Percentiles rank a stretch among this genome's conserved stretches.
phyloP scores from a whole-genome alignment of 2,329 filamentous ascomycete species.

The Xylariaceae sp. region DNA sequence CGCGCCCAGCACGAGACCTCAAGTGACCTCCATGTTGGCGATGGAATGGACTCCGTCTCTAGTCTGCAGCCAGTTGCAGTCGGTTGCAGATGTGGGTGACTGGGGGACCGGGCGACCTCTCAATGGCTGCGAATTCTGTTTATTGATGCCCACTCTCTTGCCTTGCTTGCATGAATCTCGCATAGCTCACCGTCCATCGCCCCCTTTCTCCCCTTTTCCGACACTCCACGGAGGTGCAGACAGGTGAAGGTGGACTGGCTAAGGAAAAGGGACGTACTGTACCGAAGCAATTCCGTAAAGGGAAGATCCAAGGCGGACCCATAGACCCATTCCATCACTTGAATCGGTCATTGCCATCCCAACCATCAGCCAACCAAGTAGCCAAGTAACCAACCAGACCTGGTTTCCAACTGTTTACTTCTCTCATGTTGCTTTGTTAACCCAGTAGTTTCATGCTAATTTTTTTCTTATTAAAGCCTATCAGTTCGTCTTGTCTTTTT shows the following conservation, averaged over 20 bases:
- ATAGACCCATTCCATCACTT: not conserved
- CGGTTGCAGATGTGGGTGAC: slow-evolving; percentile 13
- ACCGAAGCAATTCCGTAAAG: slow-evolving; percentile 1
- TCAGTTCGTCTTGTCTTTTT: not conserved
- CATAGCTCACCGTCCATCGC: slow-evolving; percentile 1
- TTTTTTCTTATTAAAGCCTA: slow-evolving; percentile 1
- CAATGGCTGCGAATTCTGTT: slow-evolving; percentile 21
- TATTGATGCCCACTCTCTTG: slow-evolving; percentile 16
- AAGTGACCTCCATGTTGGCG: no score
- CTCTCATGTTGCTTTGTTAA: slow-evolving; percentile 16
- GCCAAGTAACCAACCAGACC: slow-evolving; percentile 1
- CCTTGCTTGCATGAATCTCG: slow-evolving; percentile 15
- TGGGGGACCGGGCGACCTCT: slow-evolving; percentile 14
- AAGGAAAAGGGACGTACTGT: slow-evolving; percentile 3
- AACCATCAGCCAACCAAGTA: not conserved
- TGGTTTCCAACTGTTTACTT: not conserved
- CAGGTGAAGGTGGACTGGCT: slow-evolving; percentile 11
- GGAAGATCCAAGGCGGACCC: slow-evolving; percentile 10
- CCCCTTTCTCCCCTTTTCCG: slow-evolving; percentile 12
- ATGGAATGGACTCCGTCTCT: not conserved
- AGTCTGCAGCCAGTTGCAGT: slow-evolving; percentile 11
- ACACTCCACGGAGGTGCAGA: not conserved
- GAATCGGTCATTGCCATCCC: slow-evolving; percentile 9
- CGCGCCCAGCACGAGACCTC: no score
- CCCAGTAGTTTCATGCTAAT: slow-evolving; percentile 14